Base-by-base conservation (phyloP, 2,329 filamentous ascomycete species). In the Davidsoniella neocaledoniae region DNA sequence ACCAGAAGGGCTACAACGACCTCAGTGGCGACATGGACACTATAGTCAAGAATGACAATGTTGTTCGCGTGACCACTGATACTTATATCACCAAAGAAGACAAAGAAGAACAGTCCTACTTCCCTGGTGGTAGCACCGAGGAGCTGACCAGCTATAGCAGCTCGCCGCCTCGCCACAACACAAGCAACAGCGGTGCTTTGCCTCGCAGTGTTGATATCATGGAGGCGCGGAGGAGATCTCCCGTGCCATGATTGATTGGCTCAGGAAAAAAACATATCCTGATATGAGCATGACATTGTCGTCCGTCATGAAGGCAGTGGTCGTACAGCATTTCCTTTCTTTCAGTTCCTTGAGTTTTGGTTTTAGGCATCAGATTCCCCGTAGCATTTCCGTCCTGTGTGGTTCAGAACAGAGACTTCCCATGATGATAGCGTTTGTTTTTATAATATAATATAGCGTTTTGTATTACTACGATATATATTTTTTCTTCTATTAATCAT, bases 21-120 rank as follows among this genome's bases (percentile, higher is more conserved):
- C 17, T 46, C 5, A 37, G 43, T 3, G 41, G 48, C 26, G 46
- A 39, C 17, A 26, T 41, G 16, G 46, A 48, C 4, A 29, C 41
- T 19, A 36, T 36, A 14, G 46, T 46, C 39, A 21, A 52, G 25
- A 45, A 39, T 8, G 41, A 46, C 25, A 51, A 46, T 26, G 43
- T 51, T 7, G 50, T 52, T 12, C 46, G 48, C 19, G 47, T 49
- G 40, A 40, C 43, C n/a, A 49, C 50, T 7, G 19, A 49, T 39
- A 43, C 43, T 12, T 48, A 41, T 26, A 49, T 44, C 9, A 37
- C 40, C 21, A 47, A 52, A 19, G 46, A 52, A 21, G 46, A 45
- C 21, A 47, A 52, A n/a, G 46, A 52, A 21, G 46, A 45, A 36
- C 44, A 36, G 12, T 14, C 36, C 10, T 42, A 45, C 19, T 12